These are phyloP conservation scores for Royoungia palumana DNA, from an alignment of 768 basidiomycete genomes.

Conservation along the genomic window DNA sequence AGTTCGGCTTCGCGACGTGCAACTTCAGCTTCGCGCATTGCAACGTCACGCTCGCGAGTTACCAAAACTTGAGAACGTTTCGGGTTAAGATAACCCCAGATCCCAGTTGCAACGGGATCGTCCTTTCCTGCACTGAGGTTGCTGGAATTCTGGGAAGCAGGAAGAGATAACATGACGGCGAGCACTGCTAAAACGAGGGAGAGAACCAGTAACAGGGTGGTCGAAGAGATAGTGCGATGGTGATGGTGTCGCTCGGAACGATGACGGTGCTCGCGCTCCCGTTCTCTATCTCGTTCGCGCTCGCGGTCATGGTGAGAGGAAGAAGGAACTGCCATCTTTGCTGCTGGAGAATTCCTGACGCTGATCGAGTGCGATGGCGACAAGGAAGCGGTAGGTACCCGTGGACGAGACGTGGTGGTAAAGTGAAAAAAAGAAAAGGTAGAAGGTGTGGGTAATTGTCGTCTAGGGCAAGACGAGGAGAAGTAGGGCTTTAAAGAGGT, in stretches of 20 bases:
- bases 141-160: constrained; percentile 45
- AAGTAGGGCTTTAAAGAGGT: constrained; percentile 16
- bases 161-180: constrained; percentile 88
- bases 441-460: constrained; percentile 3
- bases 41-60: constrained; percentile 74
- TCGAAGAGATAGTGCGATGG: constrained; percentile 84
- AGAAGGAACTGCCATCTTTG: constrained; percentile 81
- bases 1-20: constrained; percentile 86
- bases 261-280: constrained; percentile 52
- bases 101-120: constrained; percentile 44
- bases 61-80: constrained; percentile 80
- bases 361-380: constrained; percentile 63
- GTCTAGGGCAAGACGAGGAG: constrained; percentile 19
- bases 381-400: constrained; percentile 64
- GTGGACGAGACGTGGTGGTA: constrained; percentile 66
- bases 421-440: constrained; percentile 10
- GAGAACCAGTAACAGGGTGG: constrained; percentile 80
- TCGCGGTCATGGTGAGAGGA: constrained; percentile 73
- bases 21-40: constrained; percentile 82
- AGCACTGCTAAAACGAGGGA: constrained; percentile 84
- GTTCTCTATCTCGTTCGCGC: constrained; percentile 48
- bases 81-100: constrained; percentile 74
- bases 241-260: constrained; percentile 68
- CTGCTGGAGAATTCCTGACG: constrained; percentile 44
- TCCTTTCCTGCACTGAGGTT: constrained; percentile 31